Evolutionary conservation across 768 basidiomycete species (phyloP).

Genomic region (Candolleomyces eurysporus): DNA sequence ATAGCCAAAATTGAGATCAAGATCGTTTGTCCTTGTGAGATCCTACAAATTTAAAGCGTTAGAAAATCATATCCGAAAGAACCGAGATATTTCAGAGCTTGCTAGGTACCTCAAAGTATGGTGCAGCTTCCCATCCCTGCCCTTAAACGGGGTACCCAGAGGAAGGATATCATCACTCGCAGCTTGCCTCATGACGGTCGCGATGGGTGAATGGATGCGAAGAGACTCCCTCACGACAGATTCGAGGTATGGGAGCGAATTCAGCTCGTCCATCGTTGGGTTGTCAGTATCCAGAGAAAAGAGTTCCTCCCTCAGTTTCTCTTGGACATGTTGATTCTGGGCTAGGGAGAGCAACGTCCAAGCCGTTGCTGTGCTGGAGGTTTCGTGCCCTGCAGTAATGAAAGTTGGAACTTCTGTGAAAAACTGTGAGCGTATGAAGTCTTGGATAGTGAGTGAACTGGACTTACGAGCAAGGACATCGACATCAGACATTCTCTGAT

Average conservation of each 20-base stretch:
- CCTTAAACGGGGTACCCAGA: constrained; percentile 38
- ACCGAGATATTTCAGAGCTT: neutral
- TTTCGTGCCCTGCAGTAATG: constrained; percentile 49
- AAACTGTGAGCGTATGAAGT: neutral
- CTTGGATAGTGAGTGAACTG: neutral
- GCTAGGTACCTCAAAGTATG: constrained; percentile 33
- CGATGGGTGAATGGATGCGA: constrained; percentile 46
- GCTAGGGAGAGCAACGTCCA: constrained; percentile 56
- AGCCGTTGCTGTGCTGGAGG: constrained; percentile 39
- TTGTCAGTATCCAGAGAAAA: constrained; percentile 41
- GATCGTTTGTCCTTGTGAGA: constrained; percentile 35
- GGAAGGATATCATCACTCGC: constrained; percentile 47
- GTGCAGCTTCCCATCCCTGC: constrained; percentile 34
- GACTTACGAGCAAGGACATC: constrained; percentile 52
- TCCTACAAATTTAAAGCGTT: constrained; percentile 13
- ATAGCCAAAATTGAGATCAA: constrained; percentile 44
- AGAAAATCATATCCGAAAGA: neutral
- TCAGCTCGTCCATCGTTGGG: constrained; percentile 60
- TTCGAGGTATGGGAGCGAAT: constrained; percentile 60
- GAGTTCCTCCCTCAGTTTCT: constrained; percentile 52
- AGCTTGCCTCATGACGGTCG: constrained; percentile 35
- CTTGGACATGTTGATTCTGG: constrained; percentile 42
- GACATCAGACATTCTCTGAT: constrained; percentile 51
- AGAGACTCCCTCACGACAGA: constrained; percentile 51
- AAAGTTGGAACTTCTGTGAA: constrained; percentile 49